phyloP scores from a whole-genome alignment of 108 stramenopile species.

The Skeletonema marinoi region DNA sequence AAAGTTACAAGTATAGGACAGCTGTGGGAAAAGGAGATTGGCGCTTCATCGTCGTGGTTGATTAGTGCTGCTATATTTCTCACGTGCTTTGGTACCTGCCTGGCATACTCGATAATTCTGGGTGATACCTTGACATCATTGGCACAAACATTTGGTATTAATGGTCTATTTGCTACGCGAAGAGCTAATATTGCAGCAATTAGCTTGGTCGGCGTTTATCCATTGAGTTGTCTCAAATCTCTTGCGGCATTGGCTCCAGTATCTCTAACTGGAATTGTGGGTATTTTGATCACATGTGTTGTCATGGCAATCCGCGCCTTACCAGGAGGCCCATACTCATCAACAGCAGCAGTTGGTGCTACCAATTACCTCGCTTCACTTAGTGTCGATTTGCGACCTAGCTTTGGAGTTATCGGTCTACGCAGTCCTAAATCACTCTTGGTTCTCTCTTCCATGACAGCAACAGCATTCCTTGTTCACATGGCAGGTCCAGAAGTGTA shows the following conservation, averaged over 20 bases:
- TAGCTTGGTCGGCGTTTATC: constrained; percentile 60
- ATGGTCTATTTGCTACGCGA: constrained; percentile 46
- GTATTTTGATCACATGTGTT: constrained; percentile 62
- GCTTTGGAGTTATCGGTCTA: constrained; percentile 56
- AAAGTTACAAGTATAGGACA: constrained; percentile 66
- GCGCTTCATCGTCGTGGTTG: constrained; percentile 64
- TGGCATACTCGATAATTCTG: constrained; percentile 86
- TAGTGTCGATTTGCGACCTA: constrained; percentile 41
- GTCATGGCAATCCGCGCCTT: constrained; percentile 69
- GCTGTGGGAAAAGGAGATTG: constrained; percentile 83
- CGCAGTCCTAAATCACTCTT: constrained; percentile 58
- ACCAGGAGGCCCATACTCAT: constrained; percentile 58
- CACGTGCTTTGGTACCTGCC: constrained; percentile 76
- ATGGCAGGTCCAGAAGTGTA: constrained; percentile 92
- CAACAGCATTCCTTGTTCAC: constrained; percentile 88
- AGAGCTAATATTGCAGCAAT: constrained; percentile 56
- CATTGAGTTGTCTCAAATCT: constrained; percentile 69
- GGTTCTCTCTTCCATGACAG: constrained; percentile 85
- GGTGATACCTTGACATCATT: constrained; percentile 72
- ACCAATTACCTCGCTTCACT: constrained; percentile 42
- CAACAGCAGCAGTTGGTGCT: constrained; percentile 3
- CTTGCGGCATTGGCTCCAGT: constrained; percentile 71
- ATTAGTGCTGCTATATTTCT: constrained; percentile 70
- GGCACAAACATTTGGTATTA: constrained; percentile 41
- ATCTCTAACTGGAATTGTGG: constrained; percentile 68